phyloP scores from a whole-genome alignment of 306 rosid genomes.

The Quercus mongolica region DNA sequence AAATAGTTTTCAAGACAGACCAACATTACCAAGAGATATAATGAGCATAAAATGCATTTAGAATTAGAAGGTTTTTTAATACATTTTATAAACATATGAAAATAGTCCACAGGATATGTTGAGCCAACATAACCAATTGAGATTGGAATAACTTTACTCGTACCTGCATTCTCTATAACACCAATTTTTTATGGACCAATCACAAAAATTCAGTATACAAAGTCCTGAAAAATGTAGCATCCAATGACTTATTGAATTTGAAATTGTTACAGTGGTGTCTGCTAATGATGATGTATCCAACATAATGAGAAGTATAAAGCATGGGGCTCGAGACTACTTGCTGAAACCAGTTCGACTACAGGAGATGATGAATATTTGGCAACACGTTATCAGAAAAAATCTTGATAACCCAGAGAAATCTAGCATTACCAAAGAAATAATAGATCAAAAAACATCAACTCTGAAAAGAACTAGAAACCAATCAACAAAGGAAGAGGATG shows the following conservation, averaged over 20 bases:
- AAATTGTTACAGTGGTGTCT: conserved; percentile 16
- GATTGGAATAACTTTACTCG: too few relatives aligned
- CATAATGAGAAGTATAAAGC: not conserved
- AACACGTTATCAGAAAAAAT: conserved; percentile 15
- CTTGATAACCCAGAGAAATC: not conserved
- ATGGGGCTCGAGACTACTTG: conserved; percentile 20
- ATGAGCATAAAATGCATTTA: too few relatives aligned
- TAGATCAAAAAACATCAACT: not conserved
- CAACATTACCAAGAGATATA: too few relatives aligned
- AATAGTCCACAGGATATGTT: too few relatives aligned
- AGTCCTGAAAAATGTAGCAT: too few relatives aligned
- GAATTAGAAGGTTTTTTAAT: too few relatives aligned
- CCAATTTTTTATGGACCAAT: too few relatives aligned
- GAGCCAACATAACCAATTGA: too few relatives aligned
- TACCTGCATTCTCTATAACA: too few relatives aligned
- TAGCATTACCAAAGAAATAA: not conserved
- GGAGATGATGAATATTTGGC: conserved; percentile 25
- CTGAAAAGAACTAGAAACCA: not conserved
- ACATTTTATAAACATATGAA: too few relatives aligned
- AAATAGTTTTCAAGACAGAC: too few relatives aligned
- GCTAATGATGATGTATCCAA: not conserved
- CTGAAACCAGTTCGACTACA: conserved; percentile 10
- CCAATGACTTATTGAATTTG: not conserved
- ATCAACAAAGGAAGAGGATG: not conserved
- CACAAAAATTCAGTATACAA: too few relatives aligned